These are phyloP conservation scores for Vaucheria bursata DNA, from an alignment of 352 stramenopile species.

Conservation along the genomic window DNA sequence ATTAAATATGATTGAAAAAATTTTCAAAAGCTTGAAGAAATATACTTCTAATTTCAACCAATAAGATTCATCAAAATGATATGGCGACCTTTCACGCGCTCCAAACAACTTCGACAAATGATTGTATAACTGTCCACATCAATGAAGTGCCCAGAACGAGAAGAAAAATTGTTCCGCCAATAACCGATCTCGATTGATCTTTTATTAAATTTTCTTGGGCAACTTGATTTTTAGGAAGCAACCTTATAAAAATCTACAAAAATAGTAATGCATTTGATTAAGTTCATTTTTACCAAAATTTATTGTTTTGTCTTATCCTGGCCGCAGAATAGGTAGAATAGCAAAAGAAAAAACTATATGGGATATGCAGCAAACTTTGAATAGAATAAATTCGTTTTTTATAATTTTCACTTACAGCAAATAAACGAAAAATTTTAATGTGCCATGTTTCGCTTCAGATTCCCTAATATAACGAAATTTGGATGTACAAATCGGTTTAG, in stretches of 20 bases:
- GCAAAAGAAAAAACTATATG: not conserved
- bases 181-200: constrained; percentile 20
- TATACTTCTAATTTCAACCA: too few species aligned
- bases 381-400: not conserved
- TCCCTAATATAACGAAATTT: too few species aligned
- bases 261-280: not conserved
- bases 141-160: constrained; percentile 24
- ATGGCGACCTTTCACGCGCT: not conserved
- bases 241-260: constrained; percentile 6
- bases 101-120: constrained; percentile 19
- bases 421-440: too few species aligned
- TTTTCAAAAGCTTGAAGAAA: too few species aligned
- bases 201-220: constrained; percentile 23
- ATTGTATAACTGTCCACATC: constrained; percentile 16
- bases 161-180: constrained; percentile 28
- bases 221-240: constrained; percentile 22
- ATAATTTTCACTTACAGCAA: too few species aligned
- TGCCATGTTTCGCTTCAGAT: too few species aligned
- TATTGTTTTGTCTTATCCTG: not conserved
- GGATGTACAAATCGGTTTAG: too few species aligned
- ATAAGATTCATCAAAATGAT: too few species aligned
- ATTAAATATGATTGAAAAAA: too few species aligned
- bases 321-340: not conserved
- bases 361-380: not conserved
- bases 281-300: not conserved